Base-by-base conservation (phyloP, 1,139 yeast species). In the Ogataea hybrid region DNA sequence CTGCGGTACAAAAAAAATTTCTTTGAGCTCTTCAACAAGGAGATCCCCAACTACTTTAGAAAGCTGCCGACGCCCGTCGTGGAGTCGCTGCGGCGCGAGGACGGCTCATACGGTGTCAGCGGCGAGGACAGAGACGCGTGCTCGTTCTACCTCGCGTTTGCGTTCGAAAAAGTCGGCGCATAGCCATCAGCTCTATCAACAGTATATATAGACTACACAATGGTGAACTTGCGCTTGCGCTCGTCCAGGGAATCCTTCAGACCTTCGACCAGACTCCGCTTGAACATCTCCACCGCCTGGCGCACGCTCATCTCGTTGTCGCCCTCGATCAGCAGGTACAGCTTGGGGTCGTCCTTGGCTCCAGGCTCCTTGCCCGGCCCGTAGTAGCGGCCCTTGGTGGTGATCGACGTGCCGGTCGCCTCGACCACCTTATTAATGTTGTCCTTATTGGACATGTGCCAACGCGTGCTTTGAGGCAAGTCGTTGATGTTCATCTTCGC, bases 101-200 rank as follows among this genome's bases (percentile, higher is more conserved):
- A 87, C 59, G 97, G 96, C 0, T 74, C 77, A 39, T 80, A 81
- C 54, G 96, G 96, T 15, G 88, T 90, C 31, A 92, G 84, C 57
- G 96, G 96, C 1, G 87, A 81, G 35, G 96, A 92, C 59, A 77
- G 87, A 48, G 97, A 92, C 59, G 95, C 95, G n/a, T 77, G 84
- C 39, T 87, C 89, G 10, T 83, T 88, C 52, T 87, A 87, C 59
- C 63, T 81, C 37, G 88, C 88, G 1, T 87, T 87, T 67, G 92
- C 84, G 2, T 88, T 87, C 59, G 83, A 79, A 49, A 84, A 82
- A 59, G 62, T 64, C 29, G 63, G 66, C 5, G 52, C 44, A 17
- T 46, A 41, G 34, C 6, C 22, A 18, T 14, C 20, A 18, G 20
- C 20, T 18, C 8, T 18, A 18, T 6, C 6, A 18, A 6, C 20